Conservation (phyloP, 306 rosid genomes). For the Mimosa bimucronata region DNA sequence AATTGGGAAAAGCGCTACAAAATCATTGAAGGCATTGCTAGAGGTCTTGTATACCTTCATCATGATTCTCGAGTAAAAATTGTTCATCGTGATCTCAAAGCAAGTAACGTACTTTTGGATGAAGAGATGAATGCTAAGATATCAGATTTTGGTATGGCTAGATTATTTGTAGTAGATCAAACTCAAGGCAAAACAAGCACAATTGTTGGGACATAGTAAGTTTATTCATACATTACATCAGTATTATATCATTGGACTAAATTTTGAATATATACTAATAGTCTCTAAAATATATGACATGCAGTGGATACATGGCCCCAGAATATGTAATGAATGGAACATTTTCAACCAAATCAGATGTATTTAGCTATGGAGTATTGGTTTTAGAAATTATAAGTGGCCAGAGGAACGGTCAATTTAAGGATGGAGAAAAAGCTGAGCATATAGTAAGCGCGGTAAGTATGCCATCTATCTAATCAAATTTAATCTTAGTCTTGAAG, state of each 20-base stretch:
- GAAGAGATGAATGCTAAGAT: constrained; percentile 1
- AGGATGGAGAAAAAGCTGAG: not conserved
- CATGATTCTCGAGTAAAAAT: not conserved
- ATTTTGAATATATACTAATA: not conserved
- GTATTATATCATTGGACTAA: not conserved
- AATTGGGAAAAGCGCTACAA: not conserved
- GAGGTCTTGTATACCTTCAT: not conserved
- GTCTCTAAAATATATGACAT: not conserved
- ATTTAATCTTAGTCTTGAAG: not conserved
- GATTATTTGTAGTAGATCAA: not conserved
- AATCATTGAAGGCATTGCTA: not conserved
- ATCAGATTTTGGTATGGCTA: constrained; percentile 1
- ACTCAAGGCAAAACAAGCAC: not conserved
- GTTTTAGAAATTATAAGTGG: not conserved
- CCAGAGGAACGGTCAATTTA: not conserved
- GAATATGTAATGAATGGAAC: not conserved
- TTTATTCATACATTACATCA: not conserved
- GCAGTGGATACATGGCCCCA: not conserved
- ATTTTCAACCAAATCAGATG: not conserved
- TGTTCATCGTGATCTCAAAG: not conserved
- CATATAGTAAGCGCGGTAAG: constrained; percentile 20
- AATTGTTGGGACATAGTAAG: not conserved
- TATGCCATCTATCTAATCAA: not conserved
- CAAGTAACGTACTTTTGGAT: not conserved
- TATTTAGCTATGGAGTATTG: not conserved